phyloP scores from a whole-genome alignment of 495 filamentous ascomycete species.

The Xylaria venustula region DNA sequence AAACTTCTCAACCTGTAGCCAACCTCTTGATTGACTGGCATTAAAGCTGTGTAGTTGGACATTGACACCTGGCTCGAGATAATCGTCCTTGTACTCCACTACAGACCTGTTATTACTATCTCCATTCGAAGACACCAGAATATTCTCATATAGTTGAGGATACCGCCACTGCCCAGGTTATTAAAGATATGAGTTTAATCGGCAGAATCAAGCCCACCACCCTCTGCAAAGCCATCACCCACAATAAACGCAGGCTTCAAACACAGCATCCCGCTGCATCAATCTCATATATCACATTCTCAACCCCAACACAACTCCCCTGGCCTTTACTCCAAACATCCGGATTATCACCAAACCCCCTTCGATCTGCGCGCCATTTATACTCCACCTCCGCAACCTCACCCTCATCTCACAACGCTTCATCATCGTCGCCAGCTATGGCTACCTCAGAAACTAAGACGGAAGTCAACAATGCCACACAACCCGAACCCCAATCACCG shows the following conservation, averaged over 20 bases:
- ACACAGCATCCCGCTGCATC: neutral
- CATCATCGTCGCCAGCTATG: neutral
- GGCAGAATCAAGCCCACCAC: neutral
- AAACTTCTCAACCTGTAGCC: too few relatives aligned
- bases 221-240: neutral
- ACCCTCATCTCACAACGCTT: neutral
- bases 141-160: neutral
- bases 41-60: too few relatives aligned
- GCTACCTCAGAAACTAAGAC: neutral
- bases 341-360: neutral
- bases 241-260: neutral
- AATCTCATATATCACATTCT: neutral
- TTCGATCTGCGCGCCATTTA: neutral
- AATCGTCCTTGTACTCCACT: neutral
- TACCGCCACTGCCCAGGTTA: neutral
- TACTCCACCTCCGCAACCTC: neutral
- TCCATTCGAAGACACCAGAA: neutral
- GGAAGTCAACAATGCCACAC: neutral
- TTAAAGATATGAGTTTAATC: constrained; percentile 3
- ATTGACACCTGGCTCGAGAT: neutral
- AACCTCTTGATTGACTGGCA: too few relatives aligned
- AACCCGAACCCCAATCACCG: constrained; percentile 6
- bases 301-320: neutral
- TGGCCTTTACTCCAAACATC: neutral
- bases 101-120: neutral